Conservation (phyloP, 2,329 filamentous ascomycete genomes). For the Xylaria arbuscula region DNA sequence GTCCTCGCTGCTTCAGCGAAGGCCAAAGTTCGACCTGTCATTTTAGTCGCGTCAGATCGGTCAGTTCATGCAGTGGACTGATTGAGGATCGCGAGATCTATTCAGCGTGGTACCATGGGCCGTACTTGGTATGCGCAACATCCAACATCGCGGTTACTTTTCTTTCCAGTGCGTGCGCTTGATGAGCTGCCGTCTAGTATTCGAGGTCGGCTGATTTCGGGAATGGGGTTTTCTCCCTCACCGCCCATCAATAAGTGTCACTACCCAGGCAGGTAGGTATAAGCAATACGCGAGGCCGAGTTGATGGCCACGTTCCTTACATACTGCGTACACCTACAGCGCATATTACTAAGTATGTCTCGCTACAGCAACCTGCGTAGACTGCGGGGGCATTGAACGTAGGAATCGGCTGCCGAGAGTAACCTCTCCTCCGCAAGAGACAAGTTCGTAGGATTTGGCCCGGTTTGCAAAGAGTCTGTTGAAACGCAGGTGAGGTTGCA, state of each 20-base stretch:
- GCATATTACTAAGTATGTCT: not conserved
- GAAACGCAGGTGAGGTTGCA: constrained; percentile 30
- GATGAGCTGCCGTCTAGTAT: constrained; percentile 2
- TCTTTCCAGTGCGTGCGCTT: constrained; percentile 7
- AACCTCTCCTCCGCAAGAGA: constrained; percentile 21
- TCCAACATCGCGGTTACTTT: constrained; percentile 30
- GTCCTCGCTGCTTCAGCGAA: constrained; percentile 19
- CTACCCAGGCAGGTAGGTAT: not conserved
- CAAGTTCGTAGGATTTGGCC: constrained; percentile 30
- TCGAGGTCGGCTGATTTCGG: constrained; percentile 23
- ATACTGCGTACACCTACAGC: constrained; percentile 17
- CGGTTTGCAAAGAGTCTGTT: constrained; percentile 26
- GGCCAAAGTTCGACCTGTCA: constrained; percentile 24
- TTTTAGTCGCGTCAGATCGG: constrained; percentile 29
- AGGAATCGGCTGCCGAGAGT: constrained; percentile 29
- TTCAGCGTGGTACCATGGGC: constrained; percentile 29
- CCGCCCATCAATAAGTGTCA: constrained; percentile 29
- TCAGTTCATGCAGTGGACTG: constrained; percentile 36
- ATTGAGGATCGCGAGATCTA: constrained; percentile 36
- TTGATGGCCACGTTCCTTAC: constrained; percentile 10
- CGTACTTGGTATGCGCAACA: constrained; percentile 28
- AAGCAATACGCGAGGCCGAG: not conserved
- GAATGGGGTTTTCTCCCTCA: constrained; percentile 20
- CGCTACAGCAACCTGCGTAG: constrained; percentile 20
- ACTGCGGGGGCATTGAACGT: constrained; percentile 23